These are phyloP conservation scores for Plantago coronopus DNA, from an alignment of 305 asterid genomes.

Conservation along the genomic window DNA sequence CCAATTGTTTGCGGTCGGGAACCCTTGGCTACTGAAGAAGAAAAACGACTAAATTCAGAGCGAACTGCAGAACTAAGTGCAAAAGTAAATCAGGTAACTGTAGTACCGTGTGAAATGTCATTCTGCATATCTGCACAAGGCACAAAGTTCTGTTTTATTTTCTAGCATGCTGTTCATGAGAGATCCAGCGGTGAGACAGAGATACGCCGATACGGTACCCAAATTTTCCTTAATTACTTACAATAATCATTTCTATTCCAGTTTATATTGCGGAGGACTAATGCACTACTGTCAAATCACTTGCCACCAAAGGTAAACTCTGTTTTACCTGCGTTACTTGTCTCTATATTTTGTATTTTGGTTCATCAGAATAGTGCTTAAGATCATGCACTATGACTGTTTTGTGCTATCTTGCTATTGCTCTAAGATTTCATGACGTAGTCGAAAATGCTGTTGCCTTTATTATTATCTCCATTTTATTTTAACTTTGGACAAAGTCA, in stretches of 20 bases:
- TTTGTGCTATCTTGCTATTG: not conserved
- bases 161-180: constrained; percentile 14
- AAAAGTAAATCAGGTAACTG: constrained; percentile 86
- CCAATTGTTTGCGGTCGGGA: constrained; percentile 94
- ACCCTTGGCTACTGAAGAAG: constrained; percentile 80
- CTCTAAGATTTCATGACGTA: not conserved
- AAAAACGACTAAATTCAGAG: constrained; percentile 76
- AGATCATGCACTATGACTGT: not conserved
- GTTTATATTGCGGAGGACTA: constrained; percentile 97
- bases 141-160: constrained; percentile 19
- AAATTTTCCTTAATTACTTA: constrained; percentile 20
- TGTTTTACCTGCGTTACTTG: constrained; percentile 10
- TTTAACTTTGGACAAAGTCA: constrained; percentile 3
- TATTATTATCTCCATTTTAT: constrained; percentile 4
- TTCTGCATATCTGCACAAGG: not conserved
- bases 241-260: constrained; percentile 36
- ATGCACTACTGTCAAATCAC: constrained; percentile 86
- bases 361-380: no score
- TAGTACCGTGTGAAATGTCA: not conserved
- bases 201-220: constrained; percentile 14
- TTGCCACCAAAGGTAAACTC: constrained; percentile 92
- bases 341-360: no score
- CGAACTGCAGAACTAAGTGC: constrained; percentile 85
- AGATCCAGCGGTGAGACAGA: constrained; percentile 14
- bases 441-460: not conserved